These are phyloP conservation scores for Avena sativa DNA, from an alignment of 176 grass and related monocot species.

Conservation along the genomic window DNA sequence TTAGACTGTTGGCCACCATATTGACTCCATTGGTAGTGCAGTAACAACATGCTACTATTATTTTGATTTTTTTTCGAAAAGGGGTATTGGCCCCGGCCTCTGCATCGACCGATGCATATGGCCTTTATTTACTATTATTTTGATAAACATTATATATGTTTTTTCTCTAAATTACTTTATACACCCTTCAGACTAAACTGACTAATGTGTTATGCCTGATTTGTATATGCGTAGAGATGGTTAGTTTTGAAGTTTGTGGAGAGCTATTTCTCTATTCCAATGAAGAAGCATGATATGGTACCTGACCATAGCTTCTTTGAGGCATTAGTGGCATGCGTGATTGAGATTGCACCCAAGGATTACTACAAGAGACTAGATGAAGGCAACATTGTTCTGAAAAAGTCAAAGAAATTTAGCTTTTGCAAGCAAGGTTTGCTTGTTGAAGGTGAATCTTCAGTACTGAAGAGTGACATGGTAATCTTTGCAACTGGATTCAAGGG, in stretches of 20 bases:
- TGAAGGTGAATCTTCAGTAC: not conserved
- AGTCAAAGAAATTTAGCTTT: not conserved
- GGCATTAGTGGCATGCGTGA: slow-evolving; percentile 43
- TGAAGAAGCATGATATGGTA: slow-evolving; percentile 60
- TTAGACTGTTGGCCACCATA: slow-evolving; percentile 32
- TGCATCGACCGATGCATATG: no score
- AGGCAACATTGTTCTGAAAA: slow-evolving; percentile 49
- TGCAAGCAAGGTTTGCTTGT: not conserved
- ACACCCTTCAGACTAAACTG: not conserved
- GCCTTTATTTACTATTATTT: no score
- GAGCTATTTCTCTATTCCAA: slow-evolving; percentile 56
- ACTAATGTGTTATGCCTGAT: not conserved
- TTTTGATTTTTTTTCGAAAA: no score
- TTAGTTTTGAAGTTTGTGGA: slow-evolving; percentile 59
- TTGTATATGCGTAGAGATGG: slow-evolving; percentile 39
- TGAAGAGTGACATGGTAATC: not conserved
- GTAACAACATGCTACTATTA: not conserved
- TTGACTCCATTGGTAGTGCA: slow-evolving; percentile 46
- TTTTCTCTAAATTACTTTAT: not conserved
- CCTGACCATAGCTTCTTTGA: slow-evolving; percentile 56
- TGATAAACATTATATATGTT: not conserved
- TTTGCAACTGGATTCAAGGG: not conserved
- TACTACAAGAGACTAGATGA: slow-evolving; percentile 59
- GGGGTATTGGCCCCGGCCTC: no score
- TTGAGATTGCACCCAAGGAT: slow-evolving; percentile 47